These are phyloP conservation scores for Claviceps paspali DNA, from an alignment of 2,329 filamentous ascomycete genomes.

Conservation along the genomic window DNA sequence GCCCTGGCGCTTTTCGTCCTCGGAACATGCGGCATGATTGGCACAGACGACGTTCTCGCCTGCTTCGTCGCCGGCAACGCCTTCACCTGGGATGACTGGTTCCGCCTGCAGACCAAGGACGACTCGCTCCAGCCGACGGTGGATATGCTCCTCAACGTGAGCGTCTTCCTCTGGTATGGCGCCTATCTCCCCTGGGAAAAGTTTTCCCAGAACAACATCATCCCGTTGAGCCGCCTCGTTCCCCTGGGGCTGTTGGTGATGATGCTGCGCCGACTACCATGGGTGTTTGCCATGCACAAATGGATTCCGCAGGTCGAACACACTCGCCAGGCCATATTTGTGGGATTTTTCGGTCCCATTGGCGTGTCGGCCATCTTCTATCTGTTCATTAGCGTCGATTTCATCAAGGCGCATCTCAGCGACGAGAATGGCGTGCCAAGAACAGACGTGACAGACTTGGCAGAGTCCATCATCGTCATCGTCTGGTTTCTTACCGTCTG, in stretches of 20 bases:
- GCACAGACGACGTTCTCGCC: constrained; percentile 77
- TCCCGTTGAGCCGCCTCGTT: constrained; percentile 60
- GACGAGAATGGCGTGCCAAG: constrained; percentile 43
- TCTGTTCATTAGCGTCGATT: constrained; percentile 66
- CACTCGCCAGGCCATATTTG: constrained; percentile 61
- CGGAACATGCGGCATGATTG: constrained; percentile 74
- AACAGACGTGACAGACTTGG: constrained; percentile 48
- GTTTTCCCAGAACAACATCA: constrained; percentile 51
- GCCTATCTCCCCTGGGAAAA: constrained; percentile 67
- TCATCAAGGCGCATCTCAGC: constrained; percentile 38
- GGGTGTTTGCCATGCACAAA: constrained; percentile 58
- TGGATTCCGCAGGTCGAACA: constrained; percentile 68
- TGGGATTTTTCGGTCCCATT: constrained; percentile 87
- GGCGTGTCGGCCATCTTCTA: constrained; percentile 87
- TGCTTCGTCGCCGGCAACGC: constrained; percentile 86
- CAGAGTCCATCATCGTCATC: constrained; percentile 52
- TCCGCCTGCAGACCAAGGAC: constrained; percentile 73
- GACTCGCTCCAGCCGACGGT: constrained; percentile 90
- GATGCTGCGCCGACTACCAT: constrained; percentile 60
- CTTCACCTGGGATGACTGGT: constrained; percentile 93
- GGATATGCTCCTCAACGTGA: constrained; percentile 83
- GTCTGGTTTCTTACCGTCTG: constrained; percentile 80
- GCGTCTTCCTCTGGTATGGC: constrained; percentile 83
- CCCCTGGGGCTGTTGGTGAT: constrained; percentile 61
- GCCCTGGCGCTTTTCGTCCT: constrained; percentile 74